Conservation (phyloP, 163 green algal species). For the Picocystis sp. region DNA sequence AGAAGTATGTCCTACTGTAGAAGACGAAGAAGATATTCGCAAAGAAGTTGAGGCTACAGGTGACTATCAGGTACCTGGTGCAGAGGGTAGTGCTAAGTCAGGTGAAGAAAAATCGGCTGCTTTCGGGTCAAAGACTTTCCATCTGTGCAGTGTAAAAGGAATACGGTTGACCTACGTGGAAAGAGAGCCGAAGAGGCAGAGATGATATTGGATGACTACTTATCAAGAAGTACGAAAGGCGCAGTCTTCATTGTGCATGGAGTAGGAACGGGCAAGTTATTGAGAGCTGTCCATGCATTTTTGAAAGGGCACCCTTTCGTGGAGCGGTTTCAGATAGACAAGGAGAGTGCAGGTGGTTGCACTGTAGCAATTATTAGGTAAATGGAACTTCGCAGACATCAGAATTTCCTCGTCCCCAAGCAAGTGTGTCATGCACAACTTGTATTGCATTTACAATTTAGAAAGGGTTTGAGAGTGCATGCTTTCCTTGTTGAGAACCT, state of each 20-base stretch:
- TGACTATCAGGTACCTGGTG: neutral
- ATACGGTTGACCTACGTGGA: conserved; percentile 29
- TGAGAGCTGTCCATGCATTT: conserved; percentile 12
- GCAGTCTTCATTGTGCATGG: conserved; percentile 31
- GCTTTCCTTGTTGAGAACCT: no score
- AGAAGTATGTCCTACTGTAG: neutral
- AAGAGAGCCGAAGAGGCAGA: conserved; percentile 12
- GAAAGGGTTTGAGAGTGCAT: no score
- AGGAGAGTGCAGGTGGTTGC: neutral
- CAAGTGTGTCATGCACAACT: no score
- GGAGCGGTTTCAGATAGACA: neutral
- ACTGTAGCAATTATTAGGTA: conserved; percentile 1
- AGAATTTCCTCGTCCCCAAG: no score
- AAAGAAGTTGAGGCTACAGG: neutral
- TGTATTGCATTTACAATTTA: no score
- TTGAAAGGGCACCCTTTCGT: neutral
- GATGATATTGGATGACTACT: conserved; percentile 9
- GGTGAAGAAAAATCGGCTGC: neutral
- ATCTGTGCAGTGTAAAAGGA: conserved; percentile 20
- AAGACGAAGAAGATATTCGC: neutral
- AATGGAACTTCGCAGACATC: neutral
- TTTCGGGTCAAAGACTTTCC: neutral
- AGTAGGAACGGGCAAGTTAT: conserved; percentile 22
- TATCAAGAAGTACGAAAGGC: neutral
- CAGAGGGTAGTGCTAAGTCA: neutral